Base-by-base conservation (phyloP, 2,329 filamentous ascomycete species). In the Trichoderma semiorbis region DNA sequence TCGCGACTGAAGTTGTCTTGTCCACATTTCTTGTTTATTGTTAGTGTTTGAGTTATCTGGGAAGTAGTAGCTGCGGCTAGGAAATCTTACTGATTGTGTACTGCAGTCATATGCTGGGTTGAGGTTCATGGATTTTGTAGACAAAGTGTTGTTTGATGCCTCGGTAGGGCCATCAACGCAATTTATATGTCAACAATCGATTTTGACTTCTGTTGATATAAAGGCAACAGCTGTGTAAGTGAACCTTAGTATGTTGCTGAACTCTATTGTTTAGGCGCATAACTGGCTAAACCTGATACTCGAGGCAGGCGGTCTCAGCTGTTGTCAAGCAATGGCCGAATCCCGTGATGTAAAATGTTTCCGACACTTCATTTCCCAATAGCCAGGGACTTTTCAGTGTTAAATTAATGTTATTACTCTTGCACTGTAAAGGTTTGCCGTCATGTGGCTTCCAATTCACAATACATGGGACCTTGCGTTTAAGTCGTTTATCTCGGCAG, bases 91-190 rank as follows among this genome's bases (percentile, higher is more conserved):
- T n/a, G 18, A 10, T 8, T 39, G 16, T 39, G 36, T 18, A 0
- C 7, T 43, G 16, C 1, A 0, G 0, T 43, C 39, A 10, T 5
- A 43, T 4, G 16, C 10, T 3, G 18, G 16, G 3, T 1, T 0
- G 39, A 43, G 0, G 3, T 7, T 5, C 2, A 1, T 43, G 39
- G 3, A 10, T 10, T 10, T 43, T n/a, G 39, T n/a, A 43, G 18
- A 43, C 16, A 18, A 7, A 0, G 16, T n/a, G 16, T 10, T 10
- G 39, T n/a, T n/a, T 43, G 39, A 10, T 43, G 18, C 39, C 39
- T 43, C 18, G 39, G 39, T 7, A 43, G 39, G 39, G n/a, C 18
- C 16, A n/a, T n/a, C 39, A n/a, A 43, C 16, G 39, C 39, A 18
- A n/a, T 10, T 10, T 4, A 43, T n/a, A 10, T n/a, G 18, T 43